Evolutionary conservation across 805 yeast species (phyloP).

Genomic region (Wickerhamiella brachini): DNA sequence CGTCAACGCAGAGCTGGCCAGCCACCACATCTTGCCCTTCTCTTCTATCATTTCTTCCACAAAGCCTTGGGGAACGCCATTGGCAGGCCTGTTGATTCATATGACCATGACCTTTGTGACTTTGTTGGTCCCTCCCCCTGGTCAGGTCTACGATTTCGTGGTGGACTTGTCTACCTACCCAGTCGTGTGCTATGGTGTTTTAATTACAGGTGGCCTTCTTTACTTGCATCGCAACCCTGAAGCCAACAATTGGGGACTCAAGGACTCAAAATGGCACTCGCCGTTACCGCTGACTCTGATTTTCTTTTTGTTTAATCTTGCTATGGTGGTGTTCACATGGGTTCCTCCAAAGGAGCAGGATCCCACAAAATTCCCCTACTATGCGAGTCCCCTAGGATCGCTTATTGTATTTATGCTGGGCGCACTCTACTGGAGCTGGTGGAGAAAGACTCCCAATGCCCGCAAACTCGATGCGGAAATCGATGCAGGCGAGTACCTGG

Average conservation of each 20-base stretch:
- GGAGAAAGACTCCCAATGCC: slow-evolving; percentile 26
- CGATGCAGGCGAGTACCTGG: slow-evolving; percentile 23
- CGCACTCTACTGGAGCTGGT: slow-evolving; percentile 28
- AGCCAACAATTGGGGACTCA: background rate
- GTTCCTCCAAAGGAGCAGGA: slow-evolving; percentile 34
- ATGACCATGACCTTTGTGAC: slow-evolving; percentile 43
- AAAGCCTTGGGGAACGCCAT: slow-evolving; percentile 26
- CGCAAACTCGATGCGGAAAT: slow-evolving; percentile 12
- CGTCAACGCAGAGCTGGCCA: slow-evolving; percentile 45
- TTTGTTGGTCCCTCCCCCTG: slow-evolving; percentile 44
- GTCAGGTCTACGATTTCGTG: slow-evolving; percentile 49
- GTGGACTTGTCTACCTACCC: slow-evolving; percentile 53
- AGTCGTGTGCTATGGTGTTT: slow-evolving; percentile 42
- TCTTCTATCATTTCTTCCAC: slow-evolving; percentile 32
- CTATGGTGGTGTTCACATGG: slow-evolving; percentile 42
- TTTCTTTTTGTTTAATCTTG: slow-evolving; percentile 34
- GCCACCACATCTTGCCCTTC: slow-evolving; percentile 37
- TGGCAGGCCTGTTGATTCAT: slow-evolving; percentile 37
- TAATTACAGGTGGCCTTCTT: slow-evolving; percentile 39
- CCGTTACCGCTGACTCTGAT: slow-evolving; percentile 19
- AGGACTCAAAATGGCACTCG: slow-evolving; percentile 3
- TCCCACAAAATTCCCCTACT: slow-evolving; percentile 34
- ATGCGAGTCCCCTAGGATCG: slow-evolving; percentile 45
- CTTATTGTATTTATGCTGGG: slow-evolving; percentile 33
- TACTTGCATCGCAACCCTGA: slow-evolving; percentile 34